Conservation (phyloP, 768 basidiomycete genomes). For the Dacryopinax primogenitus region DNA sequence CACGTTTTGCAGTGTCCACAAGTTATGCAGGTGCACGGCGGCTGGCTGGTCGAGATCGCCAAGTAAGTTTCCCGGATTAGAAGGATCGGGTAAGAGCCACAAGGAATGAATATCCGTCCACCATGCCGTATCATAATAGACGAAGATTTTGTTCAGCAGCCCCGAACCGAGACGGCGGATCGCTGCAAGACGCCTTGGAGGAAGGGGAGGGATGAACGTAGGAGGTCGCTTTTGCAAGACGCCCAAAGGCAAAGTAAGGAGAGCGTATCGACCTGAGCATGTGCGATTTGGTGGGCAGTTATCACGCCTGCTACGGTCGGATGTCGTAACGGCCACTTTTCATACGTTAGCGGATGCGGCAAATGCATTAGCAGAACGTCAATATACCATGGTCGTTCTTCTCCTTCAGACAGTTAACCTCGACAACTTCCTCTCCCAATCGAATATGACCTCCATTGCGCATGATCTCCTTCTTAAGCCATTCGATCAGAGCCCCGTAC, state of each 20-base stretch:
- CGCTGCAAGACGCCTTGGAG: slow-evolving; percentile 10
- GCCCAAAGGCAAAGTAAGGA: slow-evolving; percentile 14
- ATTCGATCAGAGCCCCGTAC: slow-evolving; percentile 13
- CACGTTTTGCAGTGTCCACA: slow-evolving; percentile 11
- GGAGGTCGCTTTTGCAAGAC: slow-evolving; percentile 12
- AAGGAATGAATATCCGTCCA: slow-evolving; percentile 6
- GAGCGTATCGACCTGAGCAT: slow-evolving; percentile 5
- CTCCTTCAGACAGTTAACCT: slow-evolving; percentile 2
- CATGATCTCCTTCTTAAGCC: slow-evolving; percentile 11
- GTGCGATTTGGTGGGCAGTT: neutral
- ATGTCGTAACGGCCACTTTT: neutral
- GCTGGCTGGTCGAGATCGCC: neutral
- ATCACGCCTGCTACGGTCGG: neutral
- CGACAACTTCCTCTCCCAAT: slow-evolving; percentile 11
- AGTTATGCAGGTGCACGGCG: slow-evolving; percentile 11
- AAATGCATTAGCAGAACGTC: neutral
- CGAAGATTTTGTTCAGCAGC: slow-evolving; percentile 15
- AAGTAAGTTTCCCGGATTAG: neutral
- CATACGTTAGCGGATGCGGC: neutral
- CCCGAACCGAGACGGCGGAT: slow-evolving; percentile 13
- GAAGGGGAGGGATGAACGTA: slow-evolving; percentile 14
- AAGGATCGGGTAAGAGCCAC: slow-evolving; percentile 12
- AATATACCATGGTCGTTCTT: neutral
- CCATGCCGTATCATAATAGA: slow-evolving; percentile 13
- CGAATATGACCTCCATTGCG: slow-evolving; percentile 7